These are phyloP conservation scores for Gaultheria prostrata DNA, from an alignment of 148 eudicot genomes.

Conservation along the genomic window DNA sequence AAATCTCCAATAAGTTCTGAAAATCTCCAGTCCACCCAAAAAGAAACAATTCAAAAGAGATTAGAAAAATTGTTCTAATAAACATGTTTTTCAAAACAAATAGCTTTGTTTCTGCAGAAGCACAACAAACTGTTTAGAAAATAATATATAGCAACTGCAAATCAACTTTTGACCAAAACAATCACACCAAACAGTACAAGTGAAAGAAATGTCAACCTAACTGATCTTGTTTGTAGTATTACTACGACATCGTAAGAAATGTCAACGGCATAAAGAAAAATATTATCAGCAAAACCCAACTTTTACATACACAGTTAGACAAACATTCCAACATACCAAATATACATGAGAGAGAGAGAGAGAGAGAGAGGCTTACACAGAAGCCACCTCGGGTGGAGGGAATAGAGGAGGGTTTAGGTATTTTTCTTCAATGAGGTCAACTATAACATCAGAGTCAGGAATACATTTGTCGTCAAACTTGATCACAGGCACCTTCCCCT, in stretches of 20 bases:
- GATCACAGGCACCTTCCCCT: slow-evolving; percentile 65
- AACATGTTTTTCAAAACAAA: neutral
- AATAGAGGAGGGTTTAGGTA: slow-evolving; percentile 58
- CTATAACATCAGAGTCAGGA: slow-evolving; percentile 78
- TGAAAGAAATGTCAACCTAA: neutral
- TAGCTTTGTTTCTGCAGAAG: neutral
- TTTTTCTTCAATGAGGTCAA: slow-evolving; percentile 66
- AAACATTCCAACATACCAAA: neutral
- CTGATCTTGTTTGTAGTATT: neutral
- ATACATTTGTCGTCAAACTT: slow-evolving; percentile 66
- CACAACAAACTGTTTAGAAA: neutral
- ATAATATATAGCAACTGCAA: neutral
- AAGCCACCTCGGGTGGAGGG: slow-evolving; percentile 50
- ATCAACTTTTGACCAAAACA: neutral
- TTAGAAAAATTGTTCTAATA: neutral
- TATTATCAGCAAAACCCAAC: neutral
- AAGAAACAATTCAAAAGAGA: neutral
- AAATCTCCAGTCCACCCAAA: neutral
- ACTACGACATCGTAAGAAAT: no score
- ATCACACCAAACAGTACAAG: neutral
- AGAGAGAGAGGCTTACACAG: slow-evolving; percentile 50
- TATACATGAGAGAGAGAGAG: slow-evolving; percentile 7
- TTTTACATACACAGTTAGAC: neutral
- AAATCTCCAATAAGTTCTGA: neutral
- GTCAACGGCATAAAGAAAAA: no score